Conservation (phyloP, 1,284 basidiomycete genomes). For the Lignosus rhinocerotis region DNA sequence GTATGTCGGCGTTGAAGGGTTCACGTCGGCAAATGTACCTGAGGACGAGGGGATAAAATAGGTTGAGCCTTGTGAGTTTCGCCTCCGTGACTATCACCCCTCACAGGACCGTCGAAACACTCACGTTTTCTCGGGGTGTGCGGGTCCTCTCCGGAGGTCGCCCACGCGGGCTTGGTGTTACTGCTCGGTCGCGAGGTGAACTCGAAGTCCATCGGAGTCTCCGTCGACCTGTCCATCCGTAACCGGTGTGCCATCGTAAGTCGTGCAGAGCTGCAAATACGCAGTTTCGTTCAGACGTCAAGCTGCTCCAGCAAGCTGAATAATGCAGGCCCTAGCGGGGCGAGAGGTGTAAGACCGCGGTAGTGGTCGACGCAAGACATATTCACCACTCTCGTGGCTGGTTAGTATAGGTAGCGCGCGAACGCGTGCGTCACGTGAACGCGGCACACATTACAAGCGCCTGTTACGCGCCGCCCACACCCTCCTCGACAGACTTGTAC, state of each 20-base stretch:
- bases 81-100: not conserved
- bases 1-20: slow-evolving; percentile 45
- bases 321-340: not conserved
- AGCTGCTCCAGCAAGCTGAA: not conserved
- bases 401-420: slow-evolving; percentile 14
- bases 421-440: slow-evolving; percentile 35
- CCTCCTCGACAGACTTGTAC: not conserved
- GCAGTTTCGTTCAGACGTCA: not conserved
- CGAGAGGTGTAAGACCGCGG: not conserved
- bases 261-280: not conserved
- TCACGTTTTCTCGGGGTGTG: slow-evolving; percentile 67
- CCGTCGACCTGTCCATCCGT: slow-evolving; percentile 51
- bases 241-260: slow-evolving; percentile 18
- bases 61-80: not conserved
- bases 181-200: slow-evolving; percentile 56
- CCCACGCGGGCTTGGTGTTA: slow-evolving; percentile 59
- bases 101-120: slow-evolving; percentile 22
- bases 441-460: slow-evolving; percentile 18
- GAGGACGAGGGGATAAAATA: not conserved
- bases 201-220: slow-evolving; percentile 82
- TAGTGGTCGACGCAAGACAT: slow-evolving; percentile 17
- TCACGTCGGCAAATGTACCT: slow-evolving; percentile 59
- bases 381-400: slow-evolving; percentile 9
- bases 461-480: not conserved
- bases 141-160: slow-evolving; percentile 40